A percentile compares a stretch with the other conserved stretches of the same genome.
These are phyloP conservation scores for Pontederia paniculata DNA, from an alignment of 176 grass and related monocot species.

Conservation along the genomic window DNA sequence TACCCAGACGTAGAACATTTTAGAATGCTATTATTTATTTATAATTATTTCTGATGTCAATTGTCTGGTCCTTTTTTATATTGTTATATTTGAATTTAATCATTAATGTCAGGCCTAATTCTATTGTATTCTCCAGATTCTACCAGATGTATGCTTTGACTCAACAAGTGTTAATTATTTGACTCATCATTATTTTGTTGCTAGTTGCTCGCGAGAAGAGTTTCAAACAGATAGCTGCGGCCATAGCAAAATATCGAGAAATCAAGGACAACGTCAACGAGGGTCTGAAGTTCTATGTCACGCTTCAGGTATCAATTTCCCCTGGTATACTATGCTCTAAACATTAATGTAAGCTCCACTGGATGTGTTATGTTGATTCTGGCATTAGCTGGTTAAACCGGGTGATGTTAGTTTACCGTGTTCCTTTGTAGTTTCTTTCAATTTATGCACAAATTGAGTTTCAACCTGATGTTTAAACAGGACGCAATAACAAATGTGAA, in stretches of 20 bases:
- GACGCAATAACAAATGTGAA: constrained; percentile 86
- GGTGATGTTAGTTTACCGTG: neutral
- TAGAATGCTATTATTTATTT: no score
- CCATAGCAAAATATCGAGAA: constrained; percentile 77
- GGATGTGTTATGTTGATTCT: no score
- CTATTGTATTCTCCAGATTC: constrained; percentile 19
- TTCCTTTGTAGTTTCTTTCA: neutral
- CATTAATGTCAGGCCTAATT: constrained; percentile 3
- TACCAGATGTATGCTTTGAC: neutral
- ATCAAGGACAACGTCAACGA: constrained; percentile 89
- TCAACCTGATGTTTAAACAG: constrained; percentile 30
- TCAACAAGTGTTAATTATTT: neutral
- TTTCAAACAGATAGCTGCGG: constrained; percentile 90
- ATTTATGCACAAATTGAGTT: constrained; percentile 1
- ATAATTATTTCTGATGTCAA: no score
- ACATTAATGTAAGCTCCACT: neutral
- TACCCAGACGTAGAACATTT: no score
- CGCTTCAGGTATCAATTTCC: constrained; percentile 56
- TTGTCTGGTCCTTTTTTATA: neutral
- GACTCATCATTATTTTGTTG: constrained; percentile 19
- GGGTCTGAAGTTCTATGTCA: constrained; percentile 87
- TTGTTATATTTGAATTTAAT: no score
- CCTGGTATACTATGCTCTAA: constrained; percentile 10
- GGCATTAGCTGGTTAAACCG: no score
- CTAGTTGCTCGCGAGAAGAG: constrained; percentile 82